Evolutionary conservation across 2,329 filamentous ascomycete species (phyloP).

Genomic region (Ophiocordyceps camponoti-saundersi): DNA sequence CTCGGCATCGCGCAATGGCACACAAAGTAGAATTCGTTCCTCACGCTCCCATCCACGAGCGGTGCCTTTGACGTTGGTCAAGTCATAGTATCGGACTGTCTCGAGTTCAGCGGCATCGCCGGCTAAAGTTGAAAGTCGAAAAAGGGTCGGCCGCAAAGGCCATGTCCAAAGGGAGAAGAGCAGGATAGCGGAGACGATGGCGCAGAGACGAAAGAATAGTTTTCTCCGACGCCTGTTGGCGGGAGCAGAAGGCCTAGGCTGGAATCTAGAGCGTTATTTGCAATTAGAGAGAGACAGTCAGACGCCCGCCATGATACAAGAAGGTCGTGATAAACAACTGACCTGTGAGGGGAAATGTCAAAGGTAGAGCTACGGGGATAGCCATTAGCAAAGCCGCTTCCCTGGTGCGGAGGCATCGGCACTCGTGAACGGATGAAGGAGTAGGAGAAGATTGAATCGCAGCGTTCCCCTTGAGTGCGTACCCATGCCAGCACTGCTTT

Average conservation of each 20-base stretch:
- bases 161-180: constrained; percentile 63
- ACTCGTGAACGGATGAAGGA: no score
- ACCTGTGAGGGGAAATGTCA: constrained; percentile 82
- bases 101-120: constrained; percentile 62
- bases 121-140: constrained; percentile 50
- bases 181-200: constrained; percentile 38
- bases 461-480: no score
- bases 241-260: constrained; percentile 60
- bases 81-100: constrained; percentile 92
- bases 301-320: background rate
- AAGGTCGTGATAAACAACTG: constrained; percentile 13
- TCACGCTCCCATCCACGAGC: constrained; percentile 90
- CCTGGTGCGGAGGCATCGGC: constrained; percentile 66
- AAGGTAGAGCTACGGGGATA: constrained; percentile 65
- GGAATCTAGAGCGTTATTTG: constrained; percentile 33
- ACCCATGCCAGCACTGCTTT: no score
- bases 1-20: constrained; percentile 83
- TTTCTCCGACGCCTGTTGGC: constrained; percentile 57
- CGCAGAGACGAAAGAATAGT: constrained; percentile 50
- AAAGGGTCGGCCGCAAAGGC: constrained; percentile 46
- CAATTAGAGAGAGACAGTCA: background rate
- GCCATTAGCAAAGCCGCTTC: constrained; percentile 63
- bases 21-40: constrained; percentile 87
- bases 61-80: constrained; percentile 80
- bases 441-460: no score